These are phyloP conservation scores for Clonostachys sp. DNA, from an alignment of 2,329 filamentous ascomycete species.

Conservation along the genomic window DNA sequence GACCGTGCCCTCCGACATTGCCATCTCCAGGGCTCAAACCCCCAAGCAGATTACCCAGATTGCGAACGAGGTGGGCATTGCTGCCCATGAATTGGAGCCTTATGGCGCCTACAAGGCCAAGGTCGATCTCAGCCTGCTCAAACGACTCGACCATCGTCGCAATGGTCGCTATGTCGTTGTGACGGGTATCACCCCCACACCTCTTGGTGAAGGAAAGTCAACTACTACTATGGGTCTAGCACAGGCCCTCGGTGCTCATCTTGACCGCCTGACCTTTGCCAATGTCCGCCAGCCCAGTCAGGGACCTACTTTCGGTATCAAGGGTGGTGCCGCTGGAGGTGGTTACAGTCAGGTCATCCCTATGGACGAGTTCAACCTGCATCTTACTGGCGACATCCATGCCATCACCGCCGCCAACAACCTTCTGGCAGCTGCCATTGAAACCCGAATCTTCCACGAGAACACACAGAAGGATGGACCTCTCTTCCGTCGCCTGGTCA, in stretches of 20 bases:
- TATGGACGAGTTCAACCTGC: constrained; percentile 99
- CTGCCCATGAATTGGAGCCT: constrained; percentile 83
- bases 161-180: constrained; percentile 91
- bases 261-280: constrained; percentile 85
- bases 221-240: constrained; percentile 95
- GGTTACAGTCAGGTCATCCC: constrained; percentile 99
- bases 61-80: constrained; percentile 83
- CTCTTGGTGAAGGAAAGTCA: constrained; percentile 95
- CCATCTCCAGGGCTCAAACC: constrained; percentile 79
- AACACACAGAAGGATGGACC: constrained; percentile 87
- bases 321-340: constrained; percentile 93
- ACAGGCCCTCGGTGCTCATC: constrained; percentile 85
- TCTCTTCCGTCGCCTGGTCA: constrained; percentile 83
- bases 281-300: constrained; percentile 97
- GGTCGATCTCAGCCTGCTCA: constrained; percentile 76
- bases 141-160: constrained; percentile 79
- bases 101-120: constrained; percentile 97
- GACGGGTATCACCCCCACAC: constrained; percentile 93
- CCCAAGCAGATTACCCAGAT: constrained; percentile 89
- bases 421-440: constrained; percentile 89
- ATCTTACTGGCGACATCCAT: constrained; percentile 96
- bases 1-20: constrained; percentile 94
- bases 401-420: constrained; percentile 98
- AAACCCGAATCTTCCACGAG: constrained; percentile 98
- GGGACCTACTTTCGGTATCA: constrained; percentile 97